Percentiles rank a stretch among this genome's conserved stretches.
Conservation (phyloP, 305 asterid genomes). For the Fraxinus sp. region DNA sequence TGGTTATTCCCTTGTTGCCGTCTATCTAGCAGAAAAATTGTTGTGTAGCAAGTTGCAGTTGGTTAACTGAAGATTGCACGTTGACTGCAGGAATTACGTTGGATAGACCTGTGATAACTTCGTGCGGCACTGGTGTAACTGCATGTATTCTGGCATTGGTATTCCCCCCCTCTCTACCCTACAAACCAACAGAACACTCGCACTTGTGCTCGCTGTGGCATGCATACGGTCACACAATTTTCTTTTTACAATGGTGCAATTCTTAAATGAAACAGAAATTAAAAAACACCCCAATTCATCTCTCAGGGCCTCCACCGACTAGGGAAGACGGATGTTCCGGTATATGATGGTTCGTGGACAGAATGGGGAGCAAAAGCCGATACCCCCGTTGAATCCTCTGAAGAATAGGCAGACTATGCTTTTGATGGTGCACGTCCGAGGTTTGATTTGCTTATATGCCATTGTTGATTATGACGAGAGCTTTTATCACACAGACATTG, state of each 20-base stretch:
- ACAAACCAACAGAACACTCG: background rate
- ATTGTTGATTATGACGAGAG: constrained; percentile 11
- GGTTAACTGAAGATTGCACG: background rate
- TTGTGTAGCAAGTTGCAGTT: background rate
- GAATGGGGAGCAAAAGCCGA: constrained; percentile 77
- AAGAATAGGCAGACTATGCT: constrained; percentile 27
- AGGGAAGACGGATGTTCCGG: constrained; percentile 68
- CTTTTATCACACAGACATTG: background rate
- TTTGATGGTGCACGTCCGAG: background rate
- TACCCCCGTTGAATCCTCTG: constrained; percentile 45
- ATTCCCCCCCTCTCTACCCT: constrained; percentile 6
- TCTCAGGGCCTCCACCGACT: constrained; percentile 81
- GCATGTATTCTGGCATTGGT: constrained; percentile 94
- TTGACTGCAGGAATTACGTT: constrained; percentile 53
- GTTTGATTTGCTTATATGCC: constrained; percentile 1
- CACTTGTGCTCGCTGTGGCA: background rate
- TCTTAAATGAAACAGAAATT: background rate
- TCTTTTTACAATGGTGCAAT: background rate
- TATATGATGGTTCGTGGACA: constrained; percentile 93
- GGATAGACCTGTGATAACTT: constrained; percentile 54
- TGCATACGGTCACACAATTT: background rate
- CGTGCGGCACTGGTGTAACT: constrained; percentile 96
- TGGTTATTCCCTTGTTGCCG: background rate
- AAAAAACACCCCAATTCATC: background rate
- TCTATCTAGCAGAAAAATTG: background rate